These are phyloP conservation scores for Chenopodium formosanum DNA, from an alignment of 148 eudicot genomes.

Conservation along the genomic window DNA sequence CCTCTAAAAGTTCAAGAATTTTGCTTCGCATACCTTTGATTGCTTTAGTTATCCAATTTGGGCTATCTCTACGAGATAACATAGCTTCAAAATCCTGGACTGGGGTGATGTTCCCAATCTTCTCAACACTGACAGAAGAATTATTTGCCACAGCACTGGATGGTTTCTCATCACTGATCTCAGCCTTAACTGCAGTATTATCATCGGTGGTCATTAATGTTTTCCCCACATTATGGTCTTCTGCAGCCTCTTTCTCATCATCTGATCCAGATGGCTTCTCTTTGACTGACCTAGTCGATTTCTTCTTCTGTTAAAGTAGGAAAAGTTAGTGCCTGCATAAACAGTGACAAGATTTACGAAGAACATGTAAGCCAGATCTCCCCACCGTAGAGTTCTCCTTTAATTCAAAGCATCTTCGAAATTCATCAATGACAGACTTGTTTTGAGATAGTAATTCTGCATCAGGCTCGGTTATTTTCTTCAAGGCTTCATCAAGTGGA, in stretches of 20 bases:
- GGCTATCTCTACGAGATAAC: conserved; percentile 82
- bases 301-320: conserved; percentile 65
- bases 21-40: conserved; percentile 63
- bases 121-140: conserved; percentile 45
- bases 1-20: conserved; percentile 58
- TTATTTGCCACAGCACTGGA: conserved; percentile 37
- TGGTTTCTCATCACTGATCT: conserved; percentile 48
- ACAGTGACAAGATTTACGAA: background rate
- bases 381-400: conserved; percentile 82
- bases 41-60: conserved; percentile 82
- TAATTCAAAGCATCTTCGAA: conserved; percentile 65
- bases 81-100: conserved; percentile 88
- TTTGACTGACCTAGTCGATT: conserved; percentile 54
- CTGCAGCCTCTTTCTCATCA: conserved; percentile 49
- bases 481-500: conserved; percentile 80
- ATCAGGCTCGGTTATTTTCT: conserved; percentile 74
- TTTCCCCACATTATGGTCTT: conserved; percentile 32
- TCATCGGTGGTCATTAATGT: conserved; percentile 35
- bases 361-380: conserved; percentile 5
- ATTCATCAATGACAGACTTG: conserved; percentile 61
- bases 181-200: conserved; percentile 45
- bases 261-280: conserved; percentile 71
- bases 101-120: conserved; percentile 62
- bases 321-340: conserved; percentile 14
- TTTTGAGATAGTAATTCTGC: conserved; percentile 59